These are phyloP conservation scores for Dactylorhiza incarnata DNA, from an alignment of 106 monocot species.

Conservation along the genomic window DNA sequence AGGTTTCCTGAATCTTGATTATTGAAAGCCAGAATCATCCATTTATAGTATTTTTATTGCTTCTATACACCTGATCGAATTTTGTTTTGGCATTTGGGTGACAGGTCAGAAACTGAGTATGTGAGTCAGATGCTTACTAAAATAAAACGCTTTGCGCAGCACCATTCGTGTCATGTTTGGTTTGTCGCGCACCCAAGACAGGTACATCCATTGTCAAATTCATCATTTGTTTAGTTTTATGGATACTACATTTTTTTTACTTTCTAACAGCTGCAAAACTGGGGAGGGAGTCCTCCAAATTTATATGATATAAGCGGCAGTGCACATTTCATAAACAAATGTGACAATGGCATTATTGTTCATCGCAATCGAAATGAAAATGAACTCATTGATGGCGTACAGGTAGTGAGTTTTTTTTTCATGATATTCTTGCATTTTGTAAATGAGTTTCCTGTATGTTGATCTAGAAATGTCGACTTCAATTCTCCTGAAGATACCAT, in stretches of 20 bases:
- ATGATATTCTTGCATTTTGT: background rate
- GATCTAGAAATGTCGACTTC: background rate
- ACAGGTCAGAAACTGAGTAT: conserved; percentile 95
- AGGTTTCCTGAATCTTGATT: background rate
- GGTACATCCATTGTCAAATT: conserved; percentile 1
- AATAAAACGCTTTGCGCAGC: conserved; percentile 77
- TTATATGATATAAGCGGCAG: conserved; percentile 98
- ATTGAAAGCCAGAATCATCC: background rate
- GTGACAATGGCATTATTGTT: conserved; percentile 94
- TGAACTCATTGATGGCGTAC: conserved; percentile 66
- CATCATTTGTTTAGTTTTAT: background rate
- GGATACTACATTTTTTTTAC: background rate
- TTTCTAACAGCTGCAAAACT: conserved; percentile 67
- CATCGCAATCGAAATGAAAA: conserved; percentile 75
- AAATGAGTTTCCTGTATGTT: background rate
- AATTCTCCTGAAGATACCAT: background rate
- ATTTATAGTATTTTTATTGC: background rate
- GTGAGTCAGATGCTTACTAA: conserved; percentile 91
- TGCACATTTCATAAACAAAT: conserved; percentile 96
- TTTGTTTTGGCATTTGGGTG: conserved; percentile 8
- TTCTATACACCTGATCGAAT: background rate
- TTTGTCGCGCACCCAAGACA: conserved; percentile 30
- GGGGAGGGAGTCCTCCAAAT: conserved; percentile 75
- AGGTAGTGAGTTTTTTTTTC: conserved; percentile 28
- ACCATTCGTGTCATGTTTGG: conserved; percentile 28